Evolutionary conservation across 2,329 filamentous ascomycete species (phyloP).

Genomic region (Aschersonia sp.): DNA sequence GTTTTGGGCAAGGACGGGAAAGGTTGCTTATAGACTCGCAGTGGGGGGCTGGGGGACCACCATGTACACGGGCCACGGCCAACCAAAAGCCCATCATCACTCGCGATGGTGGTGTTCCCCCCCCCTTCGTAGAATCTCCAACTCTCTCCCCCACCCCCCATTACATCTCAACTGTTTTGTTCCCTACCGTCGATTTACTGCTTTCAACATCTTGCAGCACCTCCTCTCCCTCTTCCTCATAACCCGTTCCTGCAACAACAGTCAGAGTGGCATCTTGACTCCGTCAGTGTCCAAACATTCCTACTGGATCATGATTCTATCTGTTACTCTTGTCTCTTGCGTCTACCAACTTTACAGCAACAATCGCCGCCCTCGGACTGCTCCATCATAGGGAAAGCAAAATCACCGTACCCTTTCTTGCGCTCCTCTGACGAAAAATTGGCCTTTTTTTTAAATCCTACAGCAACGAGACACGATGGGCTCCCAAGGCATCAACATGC

Average conservation of each 20-base stretch:
- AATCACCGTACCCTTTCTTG: background rate
- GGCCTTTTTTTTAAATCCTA: background rate
- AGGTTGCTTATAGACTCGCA: too few species aligned
- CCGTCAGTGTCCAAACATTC: too few species aligned
- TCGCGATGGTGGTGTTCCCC: background rate
- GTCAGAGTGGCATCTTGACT: too few species aligned
- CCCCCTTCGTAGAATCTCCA: background rate
- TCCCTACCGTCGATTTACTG: too few species aligned
- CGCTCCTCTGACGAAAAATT: background rate
- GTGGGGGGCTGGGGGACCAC: too few species aligned
- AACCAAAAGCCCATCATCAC: background rate
- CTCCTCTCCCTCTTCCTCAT: too few species aligned
- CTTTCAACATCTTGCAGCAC: too few species aligned
- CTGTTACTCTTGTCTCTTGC: background rate
- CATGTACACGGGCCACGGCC: background rate
- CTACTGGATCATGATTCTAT: background rate
- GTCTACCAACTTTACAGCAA: background rate
- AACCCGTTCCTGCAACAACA: too few species aligned
- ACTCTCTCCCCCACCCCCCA: background rate
- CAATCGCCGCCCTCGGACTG: background rate
- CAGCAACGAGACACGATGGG: slow-evolving; percentile 5
- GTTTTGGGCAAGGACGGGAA: too few species aligned
- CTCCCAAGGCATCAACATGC: slow-evolving; percentile 7
- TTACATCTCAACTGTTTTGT: background rate
- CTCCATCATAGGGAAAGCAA: background rate